Evolutionary conservation across 768 basidiomycete species (phyloP).

Genomic region (Pisolithus tinctorius): DNA sequence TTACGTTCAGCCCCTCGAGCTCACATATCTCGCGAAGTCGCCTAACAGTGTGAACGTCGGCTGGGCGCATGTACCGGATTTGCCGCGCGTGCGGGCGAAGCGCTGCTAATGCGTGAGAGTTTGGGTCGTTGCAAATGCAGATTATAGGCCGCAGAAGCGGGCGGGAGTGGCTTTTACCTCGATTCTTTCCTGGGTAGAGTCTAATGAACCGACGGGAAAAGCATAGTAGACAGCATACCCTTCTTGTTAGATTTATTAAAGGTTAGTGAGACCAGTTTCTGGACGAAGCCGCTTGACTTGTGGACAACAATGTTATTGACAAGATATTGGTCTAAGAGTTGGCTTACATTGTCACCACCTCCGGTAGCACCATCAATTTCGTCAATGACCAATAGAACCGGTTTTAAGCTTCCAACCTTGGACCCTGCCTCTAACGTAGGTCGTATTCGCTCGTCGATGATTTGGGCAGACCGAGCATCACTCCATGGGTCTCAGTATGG

Average conservation of each 20-base stretch:
- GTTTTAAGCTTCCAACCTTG: constrained; percentile 70
- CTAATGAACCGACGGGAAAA: background rate
- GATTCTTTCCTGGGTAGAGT: constrained; percentile 34
- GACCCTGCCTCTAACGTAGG: constrained; percentile 86
- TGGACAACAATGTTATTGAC: constrained; percentile 3
- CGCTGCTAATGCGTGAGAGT: constrained; percentile 75
- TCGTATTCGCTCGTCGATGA: constrained; percentile 85
- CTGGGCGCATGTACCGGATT: constrained; percentile 77
- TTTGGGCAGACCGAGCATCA: constrained; percentile 83
- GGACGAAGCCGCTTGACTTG: constrained; percentile 67
- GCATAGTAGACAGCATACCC: constrained; percentile 29
- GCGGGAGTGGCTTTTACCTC: constrained; percentile 36
- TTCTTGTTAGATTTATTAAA: constrained; percentile 61
- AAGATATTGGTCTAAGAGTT: background rate
- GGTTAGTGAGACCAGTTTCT: constrained; percentile 66
- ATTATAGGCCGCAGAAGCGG: constrained; percentile 92
- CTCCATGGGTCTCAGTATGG: constrained; percentile 33
- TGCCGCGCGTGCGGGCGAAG: constrained; percentile 79
- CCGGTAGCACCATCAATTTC: constrained; percentile 98
- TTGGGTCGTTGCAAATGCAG: constrained; percentile 96
- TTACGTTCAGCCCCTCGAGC: constrained; percentile 65
- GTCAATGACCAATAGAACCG: constrained; percentile 89
- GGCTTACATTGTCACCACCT: constrained; percentile 70
- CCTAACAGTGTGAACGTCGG: constrained; percentile 76
- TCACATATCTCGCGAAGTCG: constrained; percentile 85